Evolutionary conservation across 169 alveolate genomes (phyloP).

Genomic region (Cryptosporidium canis): DNA sequence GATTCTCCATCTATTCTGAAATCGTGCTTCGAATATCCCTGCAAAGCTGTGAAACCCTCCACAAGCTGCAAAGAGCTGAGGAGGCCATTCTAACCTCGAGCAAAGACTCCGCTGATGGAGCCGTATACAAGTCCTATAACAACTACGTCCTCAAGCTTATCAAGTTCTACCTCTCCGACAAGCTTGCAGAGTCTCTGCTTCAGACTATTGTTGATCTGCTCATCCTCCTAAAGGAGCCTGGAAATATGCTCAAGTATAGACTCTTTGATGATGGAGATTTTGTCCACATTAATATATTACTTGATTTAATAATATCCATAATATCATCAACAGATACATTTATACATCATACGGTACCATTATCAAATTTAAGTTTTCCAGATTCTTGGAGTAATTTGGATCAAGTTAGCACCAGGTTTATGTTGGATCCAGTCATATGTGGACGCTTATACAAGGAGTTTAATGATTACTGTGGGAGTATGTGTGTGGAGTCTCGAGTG

Average conservation of each 20-base stretch:
- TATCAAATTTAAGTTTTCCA: background rate
- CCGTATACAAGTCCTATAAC: slow-evolving; percentile 3
- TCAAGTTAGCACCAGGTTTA: too few species aligned
- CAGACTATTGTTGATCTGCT: slow-evolving; percentile 45
- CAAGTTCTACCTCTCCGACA: slow-evolving; percentile 40
- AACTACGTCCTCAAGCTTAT: slow-evolving; percentile 6
- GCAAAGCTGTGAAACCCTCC: slow-evolving; percentile 25
- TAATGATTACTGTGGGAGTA: background rate
- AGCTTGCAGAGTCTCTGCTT: slow-evolving; percentile 44
- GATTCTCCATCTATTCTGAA: background rate
- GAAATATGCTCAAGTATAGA: background rate
- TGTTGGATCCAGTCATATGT: background rate
- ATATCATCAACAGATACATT: slow-evolving; percentile 52
- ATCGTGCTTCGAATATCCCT: background rate
- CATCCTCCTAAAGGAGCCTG: background rate
- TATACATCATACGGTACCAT: slow-evolving; percentile 13
- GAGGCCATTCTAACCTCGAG: background rate
- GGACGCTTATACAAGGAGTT: background rate
- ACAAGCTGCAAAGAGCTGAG: slow-evolving; percentile 24
- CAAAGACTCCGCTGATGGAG: background rate
- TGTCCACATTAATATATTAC: background rate
- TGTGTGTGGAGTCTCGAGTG: too few species aligned
- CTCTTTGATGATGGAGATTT: background rate
- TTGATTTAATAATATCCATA: slow-evolving; percentile 20
- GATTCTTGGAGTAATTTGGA: background rate